These are phyloP conservation scores for Punica granatum DNA, from an alignment of 345 rosid genomes.

Conservation along the genomic window DNA sequence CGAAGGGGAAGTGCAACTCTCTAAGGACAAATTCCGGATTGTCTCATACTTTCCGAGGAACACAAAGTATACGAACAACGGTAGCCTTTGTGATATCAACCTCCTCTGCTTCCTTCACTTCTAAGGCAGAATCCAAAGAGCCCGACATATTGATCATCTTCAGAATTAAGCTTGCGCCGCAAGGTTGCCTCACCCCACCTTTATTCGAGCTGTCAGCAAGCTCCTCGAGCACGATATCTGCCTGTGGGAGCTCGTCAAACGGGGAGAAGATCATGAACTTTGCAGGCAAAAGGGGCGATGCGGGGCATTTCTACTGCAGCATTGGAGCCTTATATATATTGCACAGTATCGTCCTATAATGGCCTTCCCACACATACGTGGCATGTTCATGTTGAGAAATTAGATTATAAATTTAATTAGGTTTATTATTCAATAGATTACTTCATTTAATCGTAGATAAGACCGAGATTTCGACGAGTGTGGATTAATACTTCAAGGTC, in stretches of 20 bases:
- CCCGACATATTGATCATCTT: conserved; percentile 43
- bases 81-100: conserved; percentile 59
- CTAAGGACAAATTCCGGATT: no score
- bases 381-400: no score
- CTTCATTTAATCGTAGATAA: no score
- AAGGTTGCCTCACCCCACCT: conserved; percentile 28
- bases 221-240: conserved; percentile 71
- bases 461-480: no score
- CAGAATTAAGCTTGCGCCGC: conserved; percentile 68
- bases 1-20: conserved; percentile 1
- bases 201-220: conserved; percentile 60
- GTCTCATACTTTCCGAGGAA: no score
- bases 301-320: conserved; percentile 87
- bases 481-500: no score
- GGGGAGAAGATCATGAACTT: conserved; percentile 75
- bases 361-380: conserved; percentile 66
- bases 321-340: conserved; percentile 78
- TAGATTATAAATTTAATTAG: no score
- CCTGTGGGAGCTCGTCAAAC: conserved; percentile 78
- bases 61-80: no score
- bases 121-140: conserved; percentile 23
- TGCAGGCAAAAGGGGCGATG: conserved; percentile 69
- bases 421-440: no score
- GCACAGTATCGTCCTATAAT: conserved; percentile 71
- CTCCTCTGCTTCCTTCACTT: conserved; percentile 48